phyloP scores from a whole-genome alignment of 148 eudicot species.

The Rheum nobile region DNA sequence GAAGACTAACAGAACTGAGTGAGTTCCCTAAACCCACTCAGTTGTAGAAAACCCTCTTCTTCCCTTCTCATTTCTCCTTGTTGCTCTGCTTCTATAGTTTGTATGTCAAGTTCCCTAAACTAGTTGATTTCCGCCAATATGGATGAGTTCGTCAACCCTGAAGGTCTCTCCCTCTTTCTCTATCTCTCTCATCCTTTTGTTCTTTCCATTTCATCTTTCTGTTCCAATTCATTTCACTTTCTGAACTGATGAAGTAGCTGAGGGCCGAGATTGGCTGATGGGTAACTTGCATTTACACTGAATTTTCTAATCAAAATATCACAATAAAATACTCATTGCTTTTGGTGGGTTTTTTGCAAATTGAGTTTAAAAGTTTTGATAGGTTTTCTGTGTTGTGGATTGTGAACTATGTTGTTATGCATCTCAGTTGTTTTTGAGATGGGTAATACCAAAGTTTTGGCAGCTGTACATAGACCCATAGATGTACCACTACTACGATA shows the following conservation, averaged over 20 bases:
- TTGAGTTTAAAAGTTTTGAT: not conserved
- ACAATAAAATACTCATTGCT: not conserved
- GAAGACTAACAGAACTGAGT: too few species aligned
- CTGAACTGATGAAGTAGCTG: conserved; percentile 68
- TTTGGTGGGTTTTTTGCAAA: too few species aligned
- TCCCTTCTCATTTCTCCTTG: too few species aligned
- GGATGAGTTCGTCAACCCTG: too few species aligned
- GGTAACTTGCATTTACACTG: conserved; percentile 21
- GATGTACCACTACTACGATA: conserved; percentile 35
- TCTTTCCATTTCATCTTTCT: not conserved
- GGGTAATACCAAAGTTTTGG: too few species aligned
- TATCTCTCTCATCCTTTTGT: not conserved
- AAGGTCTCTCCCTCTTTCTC: conserved; percentile 28
- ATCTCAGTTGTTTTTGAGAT: conserved; percentile 91
- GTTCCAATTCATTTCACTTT: not conserved
- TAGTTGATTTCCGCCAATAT: not conserved
- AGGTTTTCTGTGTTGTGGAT: conserved; percentile 3
- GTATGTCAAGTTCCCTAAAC: too few species aligned
- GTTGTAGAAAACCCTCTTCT: too few species aligned
- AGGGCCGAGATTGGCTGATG: conserved; percentile 87
- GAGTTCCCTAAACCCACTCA: too few species aligned
- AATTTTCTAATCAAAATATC: not conserved
- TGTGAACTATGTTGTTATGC: not conserved
- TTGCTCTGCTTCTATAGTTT: too few species aligned
- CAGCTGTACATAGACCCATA: conserved; percentile 92